Conservation (phyloP, 2,329 filamentous ascomycete species). For the Botrytis paeoniae region DNA sequence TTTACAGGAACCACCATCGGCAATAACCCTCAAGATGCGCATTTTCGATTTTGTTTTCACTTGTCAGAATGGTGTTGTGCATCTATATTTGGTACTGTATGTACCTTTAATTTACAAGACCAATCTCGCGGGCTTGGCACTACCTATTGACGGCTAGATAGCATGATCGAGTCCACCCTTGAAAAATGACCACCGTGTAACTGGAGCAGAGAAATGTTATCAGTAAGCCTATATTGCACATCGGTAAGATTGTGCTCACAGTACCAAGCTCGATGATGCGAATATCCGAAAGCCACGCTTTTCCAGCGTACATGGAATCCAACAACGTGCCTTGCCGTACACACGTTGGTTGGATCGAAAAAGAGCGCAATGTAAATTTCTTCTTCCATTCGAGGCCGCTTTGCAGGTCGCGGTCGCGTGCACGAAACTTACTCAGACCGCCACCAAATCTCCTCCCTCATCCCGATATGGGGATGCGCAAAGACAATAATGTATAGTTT, state of each 20-base stretch:
- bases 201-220: background rate
- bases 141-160: background rate
- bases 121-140: background rate
- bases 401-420: slow-evolving; percentile 7
- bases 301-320: background rate
- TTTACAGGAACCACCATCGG: background rate
- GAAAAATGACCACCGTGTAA: background rate
- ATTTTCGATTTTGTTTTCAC: background rate
- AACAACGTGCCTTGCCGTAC: slow-evolving; percentile 2
- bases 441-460: background rate
- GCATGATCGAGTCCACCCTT: slow-evolving; percentile 7
- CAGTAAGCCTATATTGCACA: background rate
- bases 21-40: background rate
- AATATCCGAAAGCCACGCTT: slow-evolving; percentile 7
- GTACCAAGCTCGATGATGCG: slow-evolving; percentile 3
- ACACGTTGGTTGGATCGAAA: background rate
- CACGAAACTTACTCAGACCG: slow-evolving; percentile 15
- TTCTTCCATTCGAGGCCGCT: background rate
- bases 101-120: background rate
- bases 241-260: background rate
- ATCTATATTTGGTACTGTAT: background rate
- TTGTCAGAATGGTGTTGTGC: background rate
- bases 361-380: background rate
- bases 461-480: background rate
- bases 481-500: background rate